Percentiles rank a stretch among this genome's conserved stretches.
Evolutionary conservation across 108 stramenopile species (phyloP).

Genomic region (Conticribra weissflogii): DNA sequence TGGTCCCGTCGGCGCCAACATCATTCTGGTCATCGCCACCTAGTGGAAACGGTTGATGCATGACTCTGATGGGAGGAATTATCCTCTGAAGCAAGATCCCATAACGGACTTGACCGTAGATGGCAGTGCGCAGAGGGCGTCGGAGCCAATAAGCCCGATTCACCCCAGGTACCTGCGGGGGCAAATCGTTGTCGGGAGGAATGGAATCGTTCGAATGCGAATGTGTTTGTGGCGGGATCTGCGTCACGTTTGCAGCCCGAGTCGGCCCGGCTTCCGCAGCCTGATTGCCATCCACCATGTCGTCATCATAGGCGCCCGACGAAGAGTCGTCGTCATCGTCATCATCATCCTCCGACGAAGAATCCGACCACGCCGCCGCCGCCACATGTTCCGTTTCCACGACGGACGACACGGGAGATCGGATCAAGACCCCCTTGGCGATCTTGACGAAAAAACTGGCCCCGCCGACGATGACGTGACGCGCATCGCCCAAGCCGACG

Average conservation of each 20-base stretch:
- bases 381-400: slow-evolving; percentile 2
- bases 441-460: slow-evolving; percentile 50
- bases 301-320: slow-evolving; percentile 38
- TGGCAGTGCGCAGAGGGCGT: slow-evolving; percentile 78
- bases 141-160: slow-evolving; percentile 84
- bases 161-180: slow-evolving; percentile 2
- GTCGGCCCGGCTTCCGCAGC: background rate
- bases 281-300: background rate
- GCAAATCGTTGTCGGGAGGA: slow-evolving; percentile 9
- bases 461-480: slow-evolving; percentile 5
- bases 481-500: background rate
- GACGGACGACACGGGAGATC: slow-evolving; percentile 39
- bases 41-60: slow-evolving; percentile 17
- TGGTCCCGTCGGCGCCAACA: too few relatives aligned
- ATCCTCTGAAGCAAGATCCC: slow-evolving; percentile 69
- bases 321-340: slow-evolving; percentile 22
- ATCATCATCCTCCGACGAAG: slow-evolving; percentile 21
- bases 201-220: background rate
- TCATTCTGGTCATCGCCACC: background rate
- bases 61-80: slow-evolving; percentile 25
- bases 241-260: background rate
- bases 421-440: slow-evolving; percentile 73
- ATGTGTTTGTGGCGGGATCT: background rate
- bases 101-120: slow-evolving; percentile 80
- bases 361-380: slow-evolving; percentile 32